Base-by-base conservation (phyloP, 2,329 filamentous ascomycete genomes). In the Fusarium sp. region DNA sequence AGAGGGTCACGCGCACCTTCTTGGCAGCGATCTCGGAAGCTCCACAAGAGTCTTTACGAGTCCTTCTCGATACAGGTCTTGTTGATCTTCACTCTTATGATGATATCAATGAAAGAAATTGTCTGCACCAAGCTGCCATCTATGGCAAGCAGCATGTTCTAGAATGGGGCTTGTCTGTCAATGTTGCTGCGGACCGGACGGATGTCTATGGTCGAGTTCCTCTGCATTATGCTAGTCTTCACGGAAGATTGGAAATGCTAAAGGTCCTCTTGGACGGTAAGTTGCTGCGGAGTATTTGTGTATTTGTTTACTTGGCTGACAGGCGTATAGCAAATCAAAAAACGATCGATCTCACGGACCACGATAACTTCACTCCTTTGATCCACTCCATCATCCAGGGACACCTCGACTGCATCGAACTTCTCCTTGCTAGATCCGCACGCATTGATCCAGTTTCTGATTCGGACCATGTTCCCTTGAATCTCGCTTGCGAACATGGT, bases 21-120 rank as follows among this genome's bases (percentile, higher is more conserved):
- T 84, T 99, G 46, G 91, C 93, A 46, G 94, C 94, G 7, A 92
- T 97, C 70, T 91, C 93, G 68, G 93, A 97, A 72, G 95, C 91
- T 5, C 90, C 94, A 1, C 86, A 91, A 66, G 87, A 91, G 27
- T 90, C 94, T 11, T 83, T 98, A 20, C 87, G 88, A 59, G 82
- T 93, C 8, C 85, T 99, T 25, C 83, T 97, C 25, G 89, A 92
- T 47, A 97, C 94, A 4, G 88, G 88, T 1, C 81, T 96, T 23
- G 92, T 99, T 33, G 91, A 98, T 77, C 86, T 97, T n/a, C 90
- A 93, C 74, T 96, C 94, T 1, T 93, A 97, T 73, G 96, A 99
- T 76, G 94, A 97, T 74, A 98, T 99, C 78, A 99, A 98, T 74
- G 95, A 97, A 80, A 88, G 96, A 39, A 99, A 97, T 74, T 97